Evolutionary conservation across 495 filamentous ascomycete species (phyloP), one percentile per base, ranked within the genome.

Genomic region (Penicillium mononematosum): DNA sequence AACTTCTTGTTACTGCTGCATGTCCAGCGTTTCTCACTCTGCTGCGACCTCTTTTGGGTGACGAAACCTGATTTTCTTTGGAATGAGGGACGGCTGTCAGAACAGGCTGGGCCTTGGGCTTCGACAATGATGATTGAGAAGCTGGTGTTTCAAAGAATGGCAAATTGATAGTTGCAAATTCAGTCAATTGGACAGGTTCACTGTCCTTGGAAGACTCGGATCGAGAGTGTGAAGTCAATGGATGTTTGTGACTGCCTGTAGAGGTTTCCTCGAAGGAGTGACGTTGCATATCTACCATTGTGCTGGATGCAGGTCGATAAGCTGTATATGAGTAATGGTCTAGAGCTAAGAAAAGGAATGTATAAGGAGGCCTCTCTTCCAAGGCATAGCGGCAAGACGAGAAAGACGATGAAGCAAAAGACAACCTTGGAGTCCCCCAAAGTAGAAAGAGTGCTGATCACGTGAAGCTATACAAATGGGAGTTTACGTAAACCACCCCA

Each of bases 241-340:
- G 17, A 39, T 45, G 36, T n/a, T 24, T 42, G 22, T 53, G 60
- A 50, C 52, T 59, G 53, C 44, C 50, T 19, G 50, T 50, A 49
- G 60, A 55, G 41, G 43, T 32, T 56, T 65, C 57, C 56, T 62
- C 60, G 47, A 64, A 67, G 50, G 67, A 73, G 50, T 64, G 66
- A 59, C 58, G 58, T 61, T 55, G 59, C 41, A 54, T 61, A 56
- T 65, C 45, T 56, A 63, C 50, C 66, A 71, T 69, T 27, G 34
- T 63, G 58, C 25, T 44, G 44, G 32, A 47, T 39, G 29, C 32
- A 55, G 27, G 32, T 55, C 19, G 50, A 49, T 51, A 41, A 25
- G 43, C 36, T 50, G 41, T 41, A 47, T 24, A 16, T 38, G 29
- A 44, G 7, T 60, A 52, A 25, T 45, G 24, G 11, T 5, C 17